Percentiles rank a stretch among this genome's conserved stretches.
phyloP scores from a whole-genome alignment of 2,329 filamentous ascomycete genomes.

The Metarhizium anisopliae region DNA sequence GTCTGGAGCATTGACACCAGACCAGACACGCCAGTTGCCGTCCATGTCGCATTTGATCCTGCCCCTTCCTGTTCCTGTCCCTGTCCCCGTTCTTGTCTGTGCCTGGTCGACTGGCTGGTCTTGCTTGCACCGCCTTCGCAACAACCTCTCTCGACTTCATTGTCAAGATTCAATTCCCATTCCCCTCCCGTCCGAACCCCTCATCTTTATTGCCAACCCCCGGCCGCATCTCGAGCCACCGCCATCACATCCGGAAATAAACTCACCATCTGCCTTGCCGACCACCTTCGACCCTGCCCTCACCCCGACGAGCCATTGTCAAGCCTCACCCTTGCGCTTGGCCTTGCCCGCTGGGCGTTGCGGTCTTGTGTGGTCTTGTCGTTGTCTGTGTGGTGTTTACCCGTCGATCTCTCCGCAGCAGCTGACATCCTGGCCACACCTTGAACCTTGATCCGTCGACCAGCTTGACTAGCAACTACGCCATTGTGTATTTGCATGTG shows the following conservation, averaged over 20 bases:
- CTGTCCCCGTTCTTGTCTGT: no score
- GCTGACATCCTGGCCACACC: neutral
- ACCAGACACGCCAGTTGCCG: no score
- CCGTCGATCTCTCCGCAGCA: neutral
- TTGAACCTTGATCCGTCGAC: neutral
- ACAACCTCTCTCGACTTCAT: neutral
- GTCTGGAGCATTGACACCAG: no score
- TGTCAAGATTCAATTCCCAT: neutral
- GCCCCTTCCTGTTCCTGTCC: no score
- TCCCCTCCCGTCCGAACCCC: neutral
- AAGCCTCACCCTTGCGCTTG: neutral
- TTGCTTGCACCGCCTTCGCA: neutral
- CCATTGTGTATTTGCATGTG: slow-evolving; percentile 4
- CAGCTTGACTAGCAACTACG: neutral
- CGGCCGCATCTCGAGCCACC: slow-evolving; percentile 1
- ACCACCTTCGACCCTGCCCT: neutral
- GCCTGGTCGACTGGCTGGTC: no score
- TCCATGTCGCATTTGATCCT: no score
- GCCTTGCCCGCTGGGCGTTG: neutral
- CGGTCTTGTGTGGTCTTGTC: neutral
- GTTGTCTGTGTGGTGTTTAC: neutral
- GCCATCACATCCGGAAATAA: neutral
- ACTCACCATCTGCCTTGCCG: neutral
- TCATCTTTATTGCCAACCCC: slow-evolving; percentile 1
- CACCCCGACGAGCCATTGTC: neutral